Evolutionary conservation across 2,329 filamentous ascomycete species (phyloP), one percentile per base, ranked within the genome.

Genomic region (Paracorniculantispora psalliotae): DNA sequence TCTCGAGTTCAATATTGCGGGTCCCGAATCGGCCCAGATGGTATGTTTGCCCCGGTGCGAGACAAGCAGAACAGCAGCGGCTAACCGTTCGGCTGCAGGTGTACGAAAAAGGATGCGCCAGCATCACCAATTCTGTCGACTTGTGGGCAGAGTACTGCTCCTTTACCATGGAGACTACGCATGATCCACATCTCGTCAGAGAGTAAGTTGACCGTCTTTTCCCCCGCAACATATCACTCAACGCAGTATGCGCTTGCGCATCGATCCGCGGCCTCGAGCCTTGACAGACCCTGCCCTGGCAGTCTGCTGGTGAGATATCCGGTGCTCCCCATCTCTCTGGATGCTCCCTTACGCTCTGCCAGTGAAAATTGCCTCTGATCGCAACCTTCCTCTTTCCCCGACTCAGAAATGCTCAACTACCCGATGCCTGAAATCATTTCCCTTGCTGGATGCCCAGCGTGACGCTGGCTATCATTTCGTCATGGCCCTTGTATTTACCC

Each of bases 111-210:
- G 94, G 94, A 65, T 89, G 96, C 68, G 91, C 92, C 46, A 94
- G 91, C 75, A 92, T 97, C 69, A 88, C 89, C 59, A 91, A 90
- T 71, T 97, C 93, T 37, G 92, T 97, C 68, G 94, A 99, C 72
- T 81, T 99, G 61, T 99, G 94, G 94, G 90, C 91, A 56, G 92
- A 96, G 69, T 99, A 97, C 79, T 97, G 93, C 79, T 85, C 87
- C 69, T 97, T 97, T 85, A 97, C 97, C 75, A 92, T 94, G 78
- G 92, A 97, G 73, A 97, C 94, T 60, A 94, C 90, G 67, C 94
- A 99, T 77, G 92, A 96, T 72, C 84, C 91, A 68, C 90, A 96
- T 72, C 83, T 96, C 75, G 96, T 97, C 79, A 88, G 94, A 96
- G 94, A 97, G 94, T 99, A 96, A 97, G 94, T 97, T 83, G 79